These are phyloP conservation scores for Penicillium ucsense DNA, from an alignment of 495 filamentous ascomycete species.

Conservation along the genomic window DNA sequence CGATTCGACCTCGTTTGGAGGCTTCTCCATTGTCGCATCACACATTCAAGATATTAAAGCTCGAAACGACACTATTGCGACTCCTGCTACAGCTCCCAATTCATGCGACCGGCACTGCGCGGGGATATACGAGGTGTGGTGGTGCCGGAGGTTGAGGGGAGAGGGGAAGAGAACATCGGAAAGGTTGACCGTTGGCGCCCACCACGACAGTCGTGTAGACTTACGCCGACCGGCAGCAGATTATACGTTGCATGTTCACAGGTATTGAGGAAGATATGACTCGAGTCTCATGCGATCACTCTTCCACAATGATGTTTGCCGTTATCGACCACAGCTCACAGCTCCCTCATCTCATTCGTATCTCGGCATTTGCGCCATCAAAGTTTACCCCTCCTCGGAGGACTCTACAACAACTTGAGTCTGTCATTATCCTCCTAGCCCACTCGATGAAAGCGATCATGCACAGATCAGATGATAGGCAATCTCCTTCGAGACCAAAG, in stretches of 20 bases:
- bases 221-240: not conserved
- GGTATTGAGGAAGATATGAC: too few relatives aligned
- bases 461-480: too few relatives aligned
- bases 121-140: slow-evolving; percentile 1
- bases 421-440: not conserved
- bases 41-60: not conserved
- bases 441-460: too few relatives aligned
- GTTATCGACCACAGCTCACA: too few relatives aligned
- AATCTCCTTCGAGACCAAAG: not conserved
- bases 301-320: too few relatives aligned
- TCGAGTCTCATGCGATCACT: too few relatives aligned
- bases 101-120: not conserved
- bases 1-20: slow-evolving; percentile 6
- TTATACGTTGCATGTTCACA: too few relatives aligned
- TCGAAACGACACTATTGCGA: slow-evolving; percentile 4
- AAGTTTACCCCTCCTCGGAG: slow-evolving; percentile 23
- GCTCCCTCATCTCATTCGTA: slow-evolving; percentile 3
- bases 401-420: slow-evolving; percentile 12
- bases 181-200: not conserved
- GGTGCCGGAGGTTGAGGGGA: not conserved
- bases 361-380: slow-evolving; percentile 20
- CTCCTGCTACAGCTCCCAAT: slow-evolving; percentile 1
- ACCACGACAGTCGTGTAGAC: not conserved
- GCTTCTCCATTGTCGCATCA: slow-evolving; percentile 17
- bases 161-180: not conserved